Base-by-base conservation (phyloP, 1,284 basidiomycete genomes). In the Pseudozyma pruni region DNA sequence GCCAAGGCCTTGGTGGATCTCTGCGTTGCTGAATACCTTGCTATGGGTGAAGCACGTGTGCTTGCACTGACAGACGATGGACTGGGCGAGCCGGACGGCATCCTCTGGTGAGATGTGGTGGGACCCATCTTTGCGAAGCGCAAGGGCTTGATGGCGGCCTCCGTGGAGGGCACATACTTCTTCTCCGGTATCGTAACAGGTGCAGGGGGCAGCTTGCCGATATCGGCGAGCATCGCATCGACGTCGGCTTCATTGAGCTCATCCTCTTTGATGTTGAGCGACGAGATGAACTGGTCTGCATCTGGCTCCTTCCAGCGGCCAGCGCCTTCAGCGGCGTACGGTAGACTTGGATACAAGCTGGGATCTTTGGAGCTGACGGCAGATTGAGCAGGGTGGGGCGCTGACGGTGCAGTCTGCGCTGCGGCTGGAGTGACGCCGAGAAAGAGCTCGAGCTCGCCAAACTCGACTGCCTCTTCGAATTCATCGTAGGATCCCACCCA, bases 401-500 rank as follows among this genome's bases (percentile, higher is more conserved):
- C 49, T 22, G 48, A 34, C 20, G 59, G 38, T 8, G 51, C 13
- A 0, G 50, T 37, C 27, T 34, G 48, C 2, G 33, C 37, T 2
- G 57, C 49, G 8, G 51, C 20, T n/a, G 62, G 49, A 16, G 37
- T 59, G 9, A 80, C 58, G 17, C 67, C 53, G 2, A 82, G 62
- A 22, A 82, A 81, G 25, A 78, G 50, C 34, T 75, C 72, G 16
- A 82, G 66, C 64, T 81, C 79, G 31, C 78, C 79, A 37, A 74
- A 77, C 47, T 82, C 81, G 50, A 82, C 77, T 0, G 79, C 73
- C 58, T 82, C 79, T 43, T 82, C 78, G 37, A 82, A 82, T 20
- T 82, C 81, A 35, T 79, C 80, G 48, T 57, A 82, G 14, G 78
- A 76, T 5, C 81, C 81, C 8, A 78, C 52, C 81, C 81, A 82